Percentiles rank a stretch among this genome's conserved stretches.
Conservation (phyloP, 164 flowering plant genomes). For the Cinnamomum chago region DNA sequence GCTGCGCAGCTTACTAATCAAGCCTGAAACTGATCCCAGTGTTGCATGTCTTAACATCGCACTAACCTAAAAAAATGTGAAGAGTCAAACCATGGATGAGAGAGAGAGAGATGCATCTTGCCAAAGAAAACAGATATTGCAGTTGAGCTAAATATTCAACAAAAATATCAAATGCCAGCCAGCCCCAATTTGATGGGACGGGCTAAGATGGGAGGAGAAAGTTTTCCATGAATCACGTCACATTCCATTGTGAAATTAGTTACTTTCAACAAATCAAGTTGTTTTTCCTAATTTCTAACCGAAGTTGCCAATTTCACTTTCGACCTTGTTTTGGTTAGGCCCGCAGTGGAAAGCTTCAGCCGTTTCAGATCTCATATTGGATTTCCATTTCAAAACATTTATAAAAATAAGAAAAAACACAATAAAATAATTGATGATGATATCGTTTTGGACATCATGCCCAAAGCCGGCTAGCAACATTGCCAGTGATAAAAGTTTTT, state of each 20-base stretch:
- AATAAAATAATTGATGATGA: too few relatives aligned
- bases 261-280: background rate
- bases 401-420: too few relatives aligned
- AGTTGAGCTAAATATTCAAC: background rate
- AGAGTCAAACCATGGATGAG: background rate
- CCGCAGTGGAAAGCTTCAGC: too few relatives aligned
- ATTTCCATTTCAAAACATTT: too few relatives aligned
- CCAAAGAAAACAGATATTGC: background rate
- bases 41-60: slow-evolving; percentile 62
- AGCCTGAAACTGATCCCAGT: slow-evolving; percentile 42
- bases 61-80: slow-evolving; percentile 43
- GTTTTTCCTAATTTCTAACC: background rate
- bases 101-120: background rate
- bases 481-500: too few relatives aligned
- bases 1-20: slow-evolving; percentile 72
- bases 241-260: background rate
- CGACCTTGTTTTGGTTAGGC: too few relatives aligned
- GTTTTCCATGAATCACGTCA: background rate
- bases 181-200: background rate
- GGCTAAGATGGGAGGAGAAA: background rate
- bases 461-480: too few relatives aligned
- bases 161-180: background rate
- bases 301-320: too few relatives aligned
- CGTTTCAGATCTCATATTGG: too few relatives aligned
- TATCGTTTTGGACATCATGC: too few relatives aligned